Percentiles rank a stretch among this genome's conserved stretches.
Evolutionary conservation across 495 filamentous ascomycete species (phyloP).

Genomic region (Penicillium diatomitis): DNA sequence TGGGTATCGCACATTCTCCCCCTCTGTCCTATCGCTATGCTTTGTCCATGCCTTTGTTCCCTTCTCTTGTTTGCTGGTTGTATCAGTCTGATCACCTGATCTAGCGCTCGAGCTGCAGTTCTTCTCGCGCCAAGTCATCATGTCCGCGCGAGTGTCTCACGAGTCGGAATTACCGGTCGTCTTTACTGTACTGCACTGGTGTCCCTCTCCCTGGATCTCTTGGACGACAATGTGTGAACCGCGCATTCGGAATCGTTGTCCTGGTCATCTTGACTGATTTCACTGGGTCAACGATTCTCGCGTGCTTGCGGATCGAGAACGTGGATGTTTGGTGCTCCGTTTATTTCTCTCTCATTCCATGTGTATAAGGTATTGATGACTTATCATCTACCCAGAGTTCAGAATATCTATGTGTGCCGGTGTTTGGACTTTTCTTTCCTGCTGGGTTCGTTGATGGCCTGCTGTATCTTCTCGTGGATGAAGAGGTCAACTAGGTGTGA

Average conservation of each 20-base stretch:
- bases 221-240: slow-evolving; percentile 11
- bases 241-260: background rate
- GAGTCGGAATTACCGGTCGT: slow-evolving; percentile 17
- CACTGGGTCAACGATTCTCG: slow-evolving; percentile 13
- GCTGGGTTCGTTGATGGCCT: too few relatives aligned
- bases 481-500: too few relatives aligned
- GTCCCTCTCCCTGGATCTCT: slow-evolving; percentile 22
- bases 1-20: background rate
- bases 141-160: too few relatives aligned
- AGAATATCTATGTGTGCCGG: too few relatives aligned
- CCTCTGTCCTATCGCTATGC: background rate
- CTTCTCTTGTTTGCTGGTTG: background rate
- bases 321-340: too few relatives aligned
- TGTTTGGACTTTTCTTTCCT: too few relatives aligned
- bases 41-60: background rate
- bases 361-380: too few relatives aligned
- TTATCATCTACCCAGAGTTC: too few relatives aligned
- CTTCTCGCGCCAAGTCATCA: too few relatives aligned
- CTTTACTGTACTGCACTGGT: slow-evolving; percentile 29
- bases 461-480: too few relatives aligned
- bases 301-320: background rate
- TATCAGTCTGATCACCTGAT: background rate
- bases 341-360: too few relatives aligned
- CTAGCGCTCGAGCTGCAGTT: too few relatives aligned
- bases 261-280: slow-evolving; percentile 32